A percentile compares a stretch with the other conserved stretches of the same genome.
Conservation (phyloP, 2,329 filamentous ascomycete species). For the Berkeleyomyces rouxiae region DNA sequence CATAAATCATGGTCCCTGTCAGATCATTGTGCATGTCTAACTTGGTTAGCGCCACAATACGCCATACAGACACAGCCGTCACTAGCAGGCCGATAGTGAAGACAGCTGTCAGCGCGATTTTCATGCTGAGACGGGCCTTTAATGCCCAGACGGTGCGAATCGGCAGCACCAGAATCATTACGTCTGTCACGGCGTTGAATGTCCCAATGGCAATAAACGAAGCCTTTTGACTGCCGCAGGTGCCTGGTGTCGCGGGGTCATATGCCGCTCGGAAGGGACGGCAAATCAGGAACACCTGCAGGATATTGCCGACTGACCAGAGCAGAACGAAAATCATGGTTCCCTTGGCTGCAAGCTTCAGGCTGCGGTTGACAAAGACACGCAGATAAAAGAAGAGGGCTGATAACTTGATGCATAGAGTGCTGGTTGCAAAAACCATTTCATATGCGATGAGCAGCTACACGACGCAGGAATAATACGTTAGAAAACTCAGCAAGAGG, state of each 20-base stretch:
- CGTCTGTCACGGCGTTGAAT: slow-evolving; percentile 25
- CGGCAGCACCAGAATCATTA: slow-evolving; percentile 24
- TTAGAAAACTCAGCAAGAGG: too few relatives aligned
- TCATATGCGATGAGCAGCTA: slow-evolving; percentile 24
- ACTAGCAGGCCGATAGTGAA: slow-evolving; percentile 19
- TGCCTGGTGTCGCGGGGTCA: slow-evolving; percentile 18
- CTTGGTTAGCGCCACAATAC: slow-evolving; percentile 16
- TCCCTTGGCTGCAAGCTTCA: slow-evolving; percentile 20
- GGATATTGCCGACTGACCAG: slow-evolving; percentile 17
- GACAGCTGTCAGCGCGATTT: slow-evolving; percentile 18
- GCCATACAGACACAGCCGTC: slow-evolving; percentile 17
- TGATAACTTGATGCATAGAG: slow-evolving; percentile 23
- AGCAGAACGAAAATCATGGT: slow-evolving; percentile 20
- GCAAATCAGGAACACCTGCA: slow-evolving; percentile 18
- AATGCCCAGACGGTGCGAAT: slow-evolving; percentile 23
- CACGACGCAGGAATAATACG: slow-evolving; percentile 14
- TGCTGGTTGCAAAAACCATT: slow-evolving; percentile 21
- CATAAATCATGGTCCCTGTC: slow-evolving; percentile 16
- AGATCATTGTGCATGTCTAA: slow-evolving; percentile 17
- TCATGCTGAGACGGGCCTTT: slow-evolving; percentile 20
- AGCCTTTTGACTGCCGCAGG: slow-evolving; percentile 23
- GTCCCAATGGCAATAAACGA: slow-evolving; percentile 25
- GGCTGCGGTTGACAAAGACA: slow-evolving; percentile 22
- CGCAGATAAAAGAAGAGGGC: slow-evolving; percentile 28
- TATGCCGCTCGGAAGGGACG: slow-evolving; percentile 17